Base-by-base conservation (phyloP, 495 filamentous ascomycete species). In the Podospora pseudopauciseta region DNA sequence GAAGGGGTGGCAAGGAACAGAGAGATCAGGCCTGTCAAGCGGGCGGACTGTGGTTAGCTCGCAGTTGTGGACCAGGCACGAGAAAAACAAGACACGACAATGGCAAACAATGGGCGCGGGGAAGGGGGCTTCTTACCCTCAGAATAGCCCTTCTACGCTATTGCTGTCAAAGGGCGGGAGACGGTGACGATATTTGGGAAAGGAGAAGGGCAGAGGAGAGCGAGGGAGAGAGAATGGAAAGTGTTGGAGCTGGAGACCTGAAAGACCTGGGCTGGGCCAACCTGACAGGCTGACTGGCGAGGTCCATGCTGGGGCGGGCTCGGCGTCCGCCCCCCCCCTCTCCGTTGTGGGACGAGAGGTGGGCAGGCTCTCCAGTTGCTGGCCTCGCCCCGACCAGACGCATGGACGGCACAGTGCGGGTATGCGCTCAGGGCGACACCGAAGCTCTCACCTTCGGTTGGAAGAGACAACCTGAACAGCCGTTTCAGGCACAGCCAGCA, bases 141-240 rank as follows among this genome's bases (percentile, higher is more conserved):
- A 49, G 30, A 64, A 53, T 7, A 64, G 60, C 62, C 65, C 60
- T 56, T 65, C 60, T 67, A 13, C 30, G 66, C 56, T 67, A 65
- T 60, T 70, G 69, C 65, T 61, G 72, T 67, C 61, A 32, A 56
- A 65, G 62, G 49, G 65, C n/a, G 60, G 39, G 63, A 63, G 58
- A 63, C 59, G 44, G 27, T 60, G 66, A 57, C n/a, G 59, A 58
- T 66, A 60, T 70, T 67, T 63, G 23, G 44, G 65, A 60, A 61
- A 53, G 62, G 68, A 66, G 70, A 64, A 68, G 69, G 66, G 66
- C 57, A 60, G 66, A 67, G 72, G 66, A 65, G 68, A 67, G 66
- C 44, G 68, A 65, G 39, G 55, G 61, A 65, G 67, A 63, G 66
- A 72, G 53, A 67, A 69, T 63, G 66, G 66, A 63, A 70, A 67